phyloP scores from a whole-genome alignment of 2,329 filamentous ascomycete genomes.

The Tolypocladium tropicale region DNA sequence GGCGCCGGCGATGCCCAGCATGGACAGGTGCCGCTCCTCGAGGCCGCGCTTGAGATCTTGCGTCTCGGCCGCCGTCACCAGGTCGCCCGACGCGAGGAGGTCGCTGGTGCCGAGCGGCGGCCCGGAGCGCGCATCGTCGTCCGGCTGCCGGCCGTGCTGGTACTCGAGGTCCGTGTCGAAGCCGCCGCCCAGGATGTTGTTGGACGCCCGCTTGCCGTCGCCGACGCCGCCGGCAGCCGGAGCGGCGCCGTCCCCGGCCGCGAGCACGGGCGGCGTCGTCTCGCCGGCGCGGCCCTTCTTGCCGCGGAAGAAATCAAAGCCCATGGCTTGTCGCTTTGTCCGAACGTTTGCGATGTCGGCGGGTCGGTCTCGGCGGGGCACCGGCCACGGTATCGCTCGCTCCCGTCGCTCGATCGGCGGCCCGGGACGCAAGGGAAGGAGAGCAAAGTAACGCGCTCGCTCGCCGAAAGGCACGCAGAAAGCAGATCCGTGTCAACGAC shows the following conservation, averaged over 20 bases:
- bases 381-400: too few species aligned
- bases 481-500: neutral
- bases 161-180: neutral
- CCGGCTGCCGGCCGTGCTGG: neutral
- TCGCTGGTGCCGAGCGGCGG: constrained; percentile 14
- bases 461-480: neutral
- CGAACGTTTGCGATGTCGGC: neutral
- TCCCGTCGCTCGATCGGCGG: neutral
- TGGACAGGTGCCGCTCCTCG: constrained; percentile 39
- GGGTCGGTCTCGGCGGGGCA: too few species aligned
- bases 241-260: neutral
- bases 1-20: constrained; percentile 51
- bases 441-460: neutral
- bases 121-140: neutral
- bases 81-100: constrained; percentile 12
- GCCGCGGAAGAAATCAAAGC: neutral
- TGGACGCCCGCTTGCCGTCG: neutral
- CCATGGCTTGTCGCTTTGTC: neutral
- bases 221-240: neutral
- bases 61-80: constrained; percentile 38
- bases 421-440: neutral
- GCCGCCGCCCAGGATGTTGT: neutral
- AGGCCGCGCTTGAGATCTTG: constrained; percentile 34
- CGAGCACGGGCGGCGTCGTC: neutral
- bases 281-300: neutral